Evolutionary conservation across 1,284 basidiomycete species (phyloP), one percentile per base, ranked within the genome.

Genomic region (Trichosporon sp.): DNA sequence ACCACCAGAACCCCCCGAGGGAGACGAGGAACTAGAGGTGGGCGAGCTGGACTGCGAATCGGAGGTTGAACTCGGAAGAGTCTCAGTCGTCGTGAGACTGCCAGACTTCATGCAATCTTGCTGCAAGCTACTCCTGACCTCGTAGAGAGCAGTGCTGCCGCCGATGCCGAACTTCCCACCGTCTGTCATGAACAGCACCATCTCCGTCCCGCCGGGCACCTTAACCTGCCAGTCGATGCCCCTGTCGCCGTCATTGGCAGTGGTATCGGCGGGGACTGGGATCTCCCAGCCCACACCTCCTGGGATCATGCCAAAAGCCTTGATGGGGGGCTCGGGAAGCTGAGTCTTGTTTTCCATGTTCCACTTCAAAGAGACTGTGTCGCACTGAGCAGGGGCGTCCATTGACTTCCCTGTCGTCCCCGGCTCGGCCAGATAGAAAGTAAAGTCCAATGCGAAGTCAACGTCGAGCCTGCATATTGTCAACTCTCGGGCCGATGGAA

Each of bases 121-220:
- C 62, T 71, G 68, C 2, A 73, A 72, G 56, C 69, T 71, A 23
- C 64, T 69, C 18, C 62, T 47, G 3, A 79, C 78, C 4, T 72
- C 75, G 34, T 76, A 69, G 12, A 80, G 65, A 3, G 44, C 29
- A 0, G 77, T 76, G 13, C 77, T 78, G 15, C 80, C 80, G 5
- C 80, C 80, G 1, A 80, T 79, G 42, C 75, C 73, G 53, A 75
- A 75, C 29, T 60, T 66, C 13, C 80, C 78, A 5, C 68, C 66
- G 66, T 81, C 77, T n/a, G 73, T 67, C 80, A 82, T 82, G 65
- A 78, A 68, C 1, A 82, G 71, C 11, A 81, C 34, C 63, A 77
- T 78, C 62, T 74, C 53, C 2, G 80, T 82, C 2, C 76, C 76
- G 1, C 66, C 34, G 11, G 69, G 68, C 15, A 82, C 77, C 67